Conservation (phyloP, 108 stramenopile species). For the Schizochytrium sp. region DNA sequence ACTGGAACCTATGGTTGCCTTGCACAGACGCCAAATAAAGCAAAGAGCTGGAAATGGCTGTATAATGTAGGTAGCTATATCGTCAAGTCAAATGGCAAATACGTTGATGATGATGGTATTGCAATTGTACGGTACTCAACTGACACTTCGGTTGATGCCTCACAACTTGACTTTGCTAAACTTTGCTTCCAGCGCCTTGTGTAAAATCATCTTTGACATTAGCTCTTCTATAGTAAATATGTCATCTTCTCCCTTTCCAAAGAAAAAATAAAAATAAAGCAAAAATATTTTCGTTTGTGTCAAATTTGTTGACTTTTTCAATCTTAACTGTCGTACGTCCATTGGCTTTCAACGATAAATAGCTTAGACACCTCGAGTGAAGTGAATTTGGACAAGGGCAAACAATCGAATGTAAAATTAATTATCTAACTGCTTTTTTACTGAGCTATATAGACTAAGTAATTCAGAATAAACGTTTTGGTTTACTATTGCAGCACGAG, state of each 20-base stretch:
- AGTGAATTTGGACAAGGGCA: too few relatives aligned
- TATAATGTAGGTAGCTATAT: not conserved
- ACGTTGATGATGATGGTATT: not conserved
- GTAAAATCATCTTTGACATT: not conserved
- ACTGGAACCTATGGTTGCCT: not conserved
- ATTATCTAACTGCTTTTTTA: too few relatives aligned
- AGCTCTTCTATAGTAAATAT: not conserved
- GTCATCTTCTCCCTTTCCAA: not conserved
- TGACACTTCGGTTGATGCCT: not conserved
- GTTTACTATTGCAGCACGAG: too few relatives aligned
- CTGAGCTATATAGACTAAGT: too few relatives aligned
- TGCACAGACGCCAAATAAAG: constrained; percentile 1
- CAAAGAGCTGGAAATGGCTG: constrained; percentile 12
- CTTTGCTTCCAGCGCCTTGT: not conserved
- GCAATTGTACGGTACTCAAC: constrained; percentile 15
- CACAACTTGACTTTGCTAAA: not conserved
- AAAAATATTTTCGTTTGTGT: too few relatives aligned
- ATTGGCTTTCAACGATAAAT: too few relatives aligned
- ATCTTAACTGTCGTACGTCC: too few relatives aligned
- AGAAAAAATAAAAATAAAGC: not conserved
- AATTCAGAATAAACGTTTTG: too few relatives aligned
- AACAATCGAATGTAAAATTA: too few relatives aligned
- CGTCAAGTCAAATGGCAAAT: not conserved
- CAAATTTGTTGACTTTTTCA: too few relatives aligned
- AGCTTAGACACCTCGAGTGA: too few relatives aligned